These are phyloP conservation scores for Termitomyces sp. DNA, from an alignment of 768 basidiomycete species.

Conservation along the genomic window DNA sequence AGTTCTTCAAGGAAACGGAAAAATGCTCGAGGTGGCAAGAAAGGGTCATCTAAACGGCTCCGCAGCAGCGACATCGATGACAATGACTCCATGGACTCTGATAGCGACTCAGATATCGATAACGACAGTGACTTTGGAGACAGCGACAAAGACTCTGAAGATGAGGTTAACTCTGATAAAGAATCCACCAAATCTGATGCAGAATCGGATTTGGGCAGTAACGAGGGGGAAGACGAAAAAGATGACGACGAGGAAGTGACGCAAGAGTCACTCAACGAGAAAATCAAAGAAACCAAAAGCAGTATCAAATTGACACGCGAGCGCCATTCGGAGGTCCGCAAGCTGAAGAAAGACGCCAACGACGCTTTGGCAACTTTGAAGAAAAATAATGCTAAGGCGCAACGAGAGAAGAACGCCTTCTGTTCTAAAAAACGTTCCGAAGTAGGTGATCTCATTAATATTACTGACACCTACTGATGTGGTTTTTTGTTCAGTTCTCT, in stretches of 20 bases:
- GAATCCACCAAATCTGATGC: conserved; percentile 18
- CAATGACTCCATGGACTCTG: conserved; percentile 34
- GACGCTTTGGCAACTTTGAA: conserved; percentile 34
- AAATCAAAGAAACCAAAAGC: conserved; percentile 41
- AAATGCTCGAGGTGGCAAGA: conserved; percentile 37
- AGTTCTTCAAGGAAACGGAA: conserved; percentile 48
- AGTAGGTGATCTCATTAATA: conserved; percentile 26
- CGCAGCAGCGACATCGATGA: conserved; percentile 32
- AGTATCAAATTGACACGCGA: conserved; percentile 39
- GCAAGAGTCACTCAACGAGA: conserved; percentile 41
- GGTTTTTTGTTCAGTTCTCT: conserved; percentile 40
- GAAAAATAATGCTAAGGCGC: conserved; percentile 43
- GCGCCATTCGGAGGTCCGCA: conserved; percentile 35
- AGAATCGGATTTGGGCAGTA: conserved; percentile 20
- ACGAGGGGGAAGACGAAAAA: conserved; percentile 30
- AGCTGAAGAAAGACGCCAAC: conserved; percentile 32
- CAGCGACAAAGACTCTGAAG: conserved; percentile 18
- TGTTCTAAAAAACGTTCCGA: conserved; percentile 59
- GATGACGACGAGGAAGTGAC: conserved; percentile 43
- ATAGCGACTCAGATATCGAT: conserved; percentile 26
- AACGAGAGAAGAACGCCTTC: conserved; percentile 62
- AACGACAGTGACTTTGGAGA: conserved; percentile 21
- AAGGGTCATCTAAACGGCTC: conserved; percentile 44
- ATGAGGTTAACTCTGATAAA: conserved; percentile 15
- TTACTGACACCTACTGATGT: conserved; percentile 3